Percentiles rank a stretch among this genome's conserved stretches.
Conservation (phyloP, 768 basidiomycete species). For the Leccinum uliginosum region DNA sequence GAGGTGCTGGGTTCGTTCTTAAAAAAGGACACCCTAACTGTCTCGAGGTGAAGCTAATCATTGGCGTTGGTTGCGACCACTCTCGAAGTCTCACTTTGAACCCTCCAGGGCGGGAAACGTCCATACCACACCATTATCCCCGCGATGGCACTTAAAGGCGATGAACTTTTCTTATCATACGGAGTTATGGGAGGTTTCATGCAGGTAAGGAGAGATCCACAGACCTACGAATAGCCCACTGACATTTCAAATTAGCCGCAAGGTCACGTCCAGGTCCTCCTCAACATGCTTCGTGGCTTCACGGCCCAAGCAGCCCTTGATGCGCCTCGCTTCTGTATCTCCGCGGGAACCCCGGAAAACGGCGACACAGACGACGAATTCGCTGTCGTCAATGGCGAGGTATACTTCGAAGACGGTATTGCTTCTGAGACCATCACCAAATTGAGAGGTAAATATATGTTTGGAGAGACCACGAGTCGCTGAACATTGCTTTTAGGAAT, state of each 20-base stretch:
- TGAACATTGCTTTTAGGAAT: constrained; percentile 48
- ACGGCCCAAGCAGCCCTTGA: constrained; percentile 88
- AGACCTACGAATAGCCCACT: not conserved
- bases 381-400: constrained; percentile 69
- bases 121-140: constrained; percentile 95
- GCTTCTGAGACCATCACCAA: constrained; percentile 53
- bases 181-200: constrained; percentile 93
- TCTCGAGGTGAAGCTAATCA: constrained; percentile 53
- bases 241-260: constrained; percentile 57
- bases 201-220: constrained; percentile 46
- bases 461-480: not conserved
- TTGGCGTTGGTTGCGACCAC: not conserved
- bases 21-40: constrained; percentile 81
- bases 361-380: constrained; percentile 45
- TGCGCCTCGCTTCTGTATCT: constrained; percentile 95
- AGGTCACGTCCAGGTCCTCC: constrained; percentile 91
- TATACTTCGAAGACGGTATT: constrained; percentile 88
- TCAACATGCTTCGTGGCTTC: constrained; percentile 86
- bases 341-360: constrained; percentile 68
- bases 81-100: not conserved
- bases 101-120: constrained; percentile 70
- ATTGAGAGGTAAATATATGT: constrained; percentile 53
- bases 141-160: constrained; percentile 70
- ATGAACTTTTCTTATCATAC: constrained; percentile 83
- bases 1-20: constrained; percentile 82